A percentile compares a stretch with the other conserved stretches of the same genome.
These are phyloP conservation scores for Yamadazyma oceani DNA, from an alignment of 1,139 yeast species.

Conservation along the genomic window DNA sequence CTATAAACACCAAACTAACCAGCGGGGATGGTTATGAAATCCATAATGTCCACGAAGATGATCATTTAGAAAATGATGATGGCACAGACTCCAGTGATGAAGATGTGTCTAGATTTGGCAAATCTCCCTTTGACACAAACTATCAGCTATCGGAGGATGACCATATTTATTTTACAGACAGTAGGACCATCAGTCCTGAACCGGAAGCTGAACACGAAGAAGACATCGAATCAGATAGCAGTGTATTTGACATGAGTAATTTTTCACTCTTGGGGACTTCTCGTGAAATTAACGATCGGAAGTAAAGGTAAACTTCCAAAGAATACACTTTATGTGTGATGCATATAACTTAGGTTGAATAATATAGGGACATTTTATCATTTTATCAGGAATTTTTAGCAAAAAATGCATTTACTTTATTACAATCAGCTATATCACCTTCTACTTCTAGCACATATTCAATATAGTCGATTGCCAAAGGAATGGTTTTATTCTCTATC, in stretches of 20 bases:
- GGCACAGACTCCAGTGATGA: slow-evolving; percentile 22
- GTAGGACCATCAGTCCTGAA: slow-evolving; percentile 19
- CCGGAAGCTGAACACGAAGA: not conserved
- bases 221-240: not conserved
- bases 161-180: slow-evolving; percentile 6
- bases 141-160: slow-evolving; percentile 7
- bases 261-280: slow-evolving; percentile 1
- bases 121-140: slow-evolving; percentile 13
- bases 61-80: slow-evolving; percentile 6
- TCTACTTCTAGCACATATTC: slow-evolving; percentile 19
- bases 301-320: no score
- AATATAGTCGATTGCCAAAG: slow-evolving; percentile 20
- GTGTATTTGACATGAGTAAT: slow-evolving; percentile 2
- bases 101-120: slow-evolving; percentile 11
- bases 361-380: no score
- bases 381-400: slow-evolving; percentile 5
- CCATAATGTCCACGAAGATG: not conserved
- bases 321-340: no score
- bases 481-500: slow-evolving; percentile 18
- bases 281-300: not conserved
- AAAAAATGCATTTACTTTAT: slow-evolving; percentile 21
- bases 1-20: not conserved
- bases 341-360: no score
- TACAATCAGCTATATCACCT: slow-evolving; percentile 21
- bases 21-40: slow-evolving; percentile 14